phyloP scores from a whole-genome alignment of 345 rosid species.

The Camelina neglecta region DNA sequence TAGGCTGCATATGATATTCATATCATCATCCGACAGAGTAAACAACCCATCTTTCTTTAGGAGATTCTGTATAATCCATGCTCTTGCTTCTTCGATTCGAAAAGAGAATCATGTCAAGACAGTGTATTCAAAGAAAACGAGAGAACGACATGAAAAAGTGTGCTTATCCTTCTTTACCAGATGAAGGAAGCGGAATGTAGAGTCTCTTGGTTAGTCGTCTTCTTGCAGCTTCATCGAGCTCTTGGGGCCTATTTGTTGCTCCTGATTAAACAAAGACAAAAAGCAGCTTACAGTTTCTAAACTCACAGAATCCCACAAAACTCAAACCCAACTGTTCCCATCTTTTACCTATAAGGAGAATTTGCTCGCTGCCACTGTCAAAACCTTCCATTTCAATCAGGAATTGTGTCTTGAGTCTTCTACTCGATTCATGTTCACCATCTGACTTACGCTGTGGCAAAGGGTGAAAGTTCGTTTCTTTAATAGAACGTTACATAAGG shows the following conservation, averaged over 20 bases:
- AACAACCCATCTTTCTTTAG: constrained; percentile 88
- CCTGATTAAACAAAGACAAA: constrained; percentile 54
- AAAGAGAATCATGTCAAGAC: constrained; percentile 36
- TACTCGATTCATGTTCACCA: constrained; percentile 97
- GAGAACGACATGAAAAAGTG: constrained; percentile 25
- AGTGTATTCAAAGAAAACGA: constrained; percentile 1
- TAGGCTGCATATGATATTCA: constrained; percentile 72
- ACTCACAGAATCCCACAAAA: constrained; percentile 18
- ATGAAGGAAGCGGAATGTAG: constrained; percentile 92
- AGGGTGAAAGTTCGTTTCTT: constrained; percentile 19
- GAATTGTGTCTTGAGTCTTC: constrained; percentile 94
- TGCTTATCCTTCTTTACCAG: constrained; percentile 54
- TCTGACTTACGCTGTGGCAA: constrained; percentile 92
- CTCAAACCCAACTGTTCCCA: constrained; percentile 8
- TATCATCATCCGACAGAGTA: constrained; percentile 73
- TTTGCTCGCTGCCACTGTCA: constrained; percentile 83
- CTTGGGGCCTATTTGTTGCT: constrained; percentile 98
- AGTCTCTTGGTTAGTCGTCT: constrained; percentile 94
- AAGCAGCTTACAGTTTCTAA: not conserved
- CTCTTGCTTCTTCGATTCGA: constrained; percentile 80
- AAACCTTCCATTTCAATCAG: constrained; percentile 99
- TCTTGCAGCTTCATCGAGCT: constrained; percentile 97
- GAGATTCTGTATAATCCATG: constrained; percentile 85
- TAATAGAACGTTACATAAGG: constrained; percentile 24
- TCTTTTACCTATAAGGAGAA: constrained; percentile 88